These are phyloP conservation scores for Tricholoma matsutake DNA, from an alignment of 768 basidiomycete species.

Conservation along the genomic window DNA sequence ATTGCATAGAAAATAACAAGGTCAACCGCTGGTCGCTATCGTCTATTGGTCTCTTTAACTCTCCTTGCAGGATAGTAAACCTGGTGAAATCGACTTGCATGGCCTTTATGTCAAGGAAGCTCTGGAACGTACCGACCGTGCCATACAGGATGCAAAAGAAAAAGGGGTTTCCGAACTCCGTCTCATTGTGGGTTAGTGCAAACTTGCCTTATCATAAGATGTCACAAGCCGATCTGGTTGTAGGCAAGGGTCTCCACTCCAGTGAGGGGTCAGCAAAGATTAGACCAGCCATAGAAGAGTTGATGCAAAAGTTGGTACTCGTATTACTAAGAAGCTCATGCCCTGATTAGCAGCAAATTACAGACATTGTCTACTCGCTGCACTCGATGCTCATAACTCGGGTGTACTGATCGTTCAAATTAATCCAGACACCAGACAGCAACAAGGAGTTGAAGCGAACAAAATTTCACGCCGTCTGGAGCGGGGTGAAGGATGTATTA, in stretches of 20 bases:
- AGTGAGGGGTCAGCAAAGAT: slow-evolving; percentile 75
- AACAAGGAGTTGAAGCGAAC: slow-evolving; percentile 47
- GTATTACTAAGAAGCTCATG: not conserved
- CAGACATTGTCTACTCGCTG: slow-evolving; percentile 70
- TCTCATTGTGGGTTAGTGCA: slow-evolving; percentile 77
- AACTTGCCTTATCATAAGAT: not conserved
- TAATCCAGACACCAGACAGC: slow-evolving; percentile 29
- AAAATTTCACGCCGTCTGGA: slow-evolving; percentile 58
- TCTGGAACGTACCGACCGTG: slow-evolving; percentile 65
- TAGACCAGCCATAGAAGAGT: slow-evolving; percentile 86
- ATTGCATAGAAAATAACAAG: slow-evolving; percentile 67
- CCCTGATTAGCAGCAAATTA: not conserved
- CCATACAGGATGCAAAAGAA: slow-evolving; percentile 63
- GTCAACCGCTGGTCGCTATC: slow-evolving; percentile 28
- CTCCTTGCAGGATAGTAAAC: slow-evolving; percentile 51
- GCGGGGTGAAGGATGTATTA: slow-evolving; percentile 55
- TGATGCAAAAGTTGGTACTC: slow-evolving; percentile 69
- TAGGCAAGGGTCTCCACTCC: slow-evolving; percentile 89
- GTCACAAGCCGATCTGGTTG: not conserved
- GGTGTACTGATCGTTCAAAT: slow-evolving; percentile 85
- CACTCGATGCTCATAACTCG: slow-evolving; percentile 74
- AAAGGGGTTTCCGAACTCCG: slow-evolving; percentile 63
- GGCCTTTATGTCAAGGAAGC: slow-evolving; percentile 95
- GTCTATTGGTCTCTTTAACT: not conserved
- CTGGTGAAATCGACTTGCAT: slow-evolving; percentile 84